Base-by-base conservation (phyloP, 2,329 filamentous ascomycete genomes). In the Fusarium papillatum region DNA sequence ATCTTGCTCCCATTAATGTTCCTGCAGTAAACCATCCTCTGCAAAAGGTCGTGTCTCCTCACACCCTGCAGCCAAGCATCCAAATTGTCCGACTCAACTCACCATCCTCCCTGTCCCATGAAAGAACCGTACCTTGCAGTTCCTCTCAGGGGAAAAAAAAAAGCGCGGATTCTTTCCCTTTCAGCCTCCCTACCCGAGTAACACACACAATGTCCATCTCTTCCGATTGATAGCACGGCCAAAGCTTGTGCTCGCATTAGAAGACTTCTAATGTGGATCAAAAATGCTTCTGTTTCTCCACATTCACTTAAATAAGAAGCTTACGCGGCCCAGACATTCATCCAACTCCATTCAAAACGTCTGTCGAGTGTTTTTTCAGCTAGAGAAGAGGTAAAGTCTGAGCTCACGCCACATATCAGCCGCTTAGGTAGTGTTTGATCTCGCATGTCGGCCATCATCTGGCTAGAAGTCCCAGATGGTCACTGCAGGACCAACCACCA, bases 271-370 rank as follows among this genome's bases (percentile, higher is more conserved):
- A 17, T 39, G 57, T 41, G 57, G 57, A 61, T 41, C 57, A 19
- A 34, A 34, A 11, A 38, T 38, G 29, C 29, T 39, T 24, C 14
- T 34, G 31, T 34, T 60, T 59, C 48, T 46, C 64, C 64, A 26
- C 64, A 39, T 26, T 24, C 41, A 48, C 64, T 61, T 64, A 29
- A 41, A 67, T 39, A 26, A 62, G 26, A 43, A 62, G 64, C 53
- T 67, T 67, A 61, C 64, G 64, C 64, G 64, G 64, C 64, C 39
- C 29, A 59, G 50, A 38, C 36, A 36, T n/a, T 34, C 11, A 64
- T 22, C 9, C 31, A 26, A 26, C 29, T 53, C 31, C 14, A 19
- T 53, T 36, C 55, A 38, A 59, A 34, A 34, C 34, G 3, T 38
- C 50, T 55, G 50, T 34, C n/a, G 50, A 22, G 7, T 3, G 26